Evolutionary conservation across 1,284 basidiomycete species (phyloP), one percentile per base, ranked within the genome.

Genomic region (Malassezia brasiliensis): DNA sequence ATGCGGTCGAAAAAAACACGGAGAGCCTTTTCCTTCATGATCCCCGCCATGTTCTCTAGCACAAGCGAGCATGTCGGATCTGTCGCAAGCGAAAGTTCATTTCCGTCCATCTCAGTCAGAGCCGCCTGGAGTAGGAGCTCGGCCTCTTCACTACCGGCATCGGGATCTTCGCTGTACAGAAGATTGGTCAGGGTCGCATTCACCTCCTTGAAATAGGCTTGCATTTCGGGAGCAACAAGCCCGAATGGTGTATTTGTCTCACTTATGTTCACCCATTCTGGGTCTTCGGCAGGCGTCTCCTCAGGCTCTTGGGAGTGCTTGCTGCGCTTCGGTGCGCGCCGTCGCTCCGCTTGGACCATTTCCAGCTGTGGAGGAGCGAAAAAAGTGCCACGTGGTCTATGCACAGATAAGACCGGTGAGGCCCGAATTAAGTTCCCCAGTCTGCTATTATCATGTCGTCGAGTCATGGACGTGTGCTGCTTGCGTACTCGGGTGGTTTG

Each of bases 401-500:
- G 39, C 40, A 32, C 35, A 32, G 40, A 19, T 41, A 22, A 35
- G 42, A 31, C 8, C 22, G n/a, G 22, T 15, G 31, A n/a, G 41
- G 12, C 32, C 25, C 25, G 25, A 28, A 28, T 28, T 28, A 28
- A 28, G 25, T 28, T 28, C 25, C 25, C n/a, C 25, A 15, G 36
- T 40, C n/a, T 28, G 5, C 39, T 14, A 52, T 19, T 14, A 52
- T 19, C 55, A 57, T 57, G 55, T 48, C 54, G 44, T 40, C 40
- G 40, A 52, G 59, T 54, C 81, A 82, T 71, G 88, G 89, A 67
- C 88, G 88, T 69, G 88, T 94, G 66, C 80, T 94, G 53, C 81
- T 94, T 62, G 93, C 93, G 39, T 98, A 98, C 81, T 98, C 93
- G 69, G 93, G 94, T 69, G 93, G 93, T 90, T 25, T 22, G 67